Evolutionary conservation across 164 flowering plant genomes (phyloP), one percentile per base, ranked within the genome.

Genomic region (Saururus chinensis): DNA sequence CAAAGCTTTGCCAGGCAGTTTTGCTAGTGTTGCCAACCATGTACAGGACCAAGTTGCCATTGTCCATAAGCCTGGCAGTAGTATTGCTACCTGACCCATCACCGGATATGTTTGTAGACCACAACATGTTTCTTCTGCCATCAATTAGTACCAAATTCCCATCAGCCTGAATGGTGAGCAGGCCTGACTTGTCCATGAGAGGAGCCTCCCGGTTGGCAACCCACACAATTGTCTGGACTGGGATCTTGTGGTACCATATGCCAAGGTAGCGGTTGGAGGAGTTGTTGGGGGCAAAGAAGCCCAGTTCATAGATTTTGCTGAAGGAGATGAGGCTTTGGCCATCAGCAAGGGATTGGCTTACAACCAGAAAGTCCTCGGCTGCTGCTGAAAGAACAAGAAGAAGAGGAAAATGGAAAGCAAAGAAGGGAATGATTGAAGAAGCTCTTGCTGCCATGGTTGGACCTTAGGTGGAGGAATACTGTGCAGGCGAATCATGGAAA

Each of bases 131-230:
- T 23, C 37, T 3, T 55, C 4, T 11, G 17, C 19, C 58, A 30
- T 55, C 24, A 24, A 55, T 24, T 16, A 55, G 35, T 16, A 19
- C 58, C 19, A 55, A 23, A 21, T 55, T 55, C 4, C 58, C 58
- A 21, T 55, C 58, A 11, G 25, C 13, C 3, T 24, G 58, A 13
- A 55, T 55, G 58, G 58, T n/a, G 35, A 58, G 45, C 19, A 35
- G n/a, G 22, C 60, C 60, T 19, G 60, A 58, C 12, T 30, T 26
- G 19, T 62, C 63, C 23, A 41, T 7, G 30, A 73, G 11, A 4
- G 79, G 79, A 0, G 25, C 53, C 10, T 73, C 71, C 26, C 77
- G 56, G 69, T 75, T 79, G 23, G 80, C 80, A 2, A 79, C 76
- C 83, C 83, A 79, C 0, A 77, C 74, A 17, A 77, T 61, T 41